A percentile compares a stretch with the other conserved stretches of the same genome.
These are phyloP conservation scores for Penicillium sp. DNA, from an alignment of 2,329 filamentous ascomycete genomes.

Conservation along the genomic window DNA sequence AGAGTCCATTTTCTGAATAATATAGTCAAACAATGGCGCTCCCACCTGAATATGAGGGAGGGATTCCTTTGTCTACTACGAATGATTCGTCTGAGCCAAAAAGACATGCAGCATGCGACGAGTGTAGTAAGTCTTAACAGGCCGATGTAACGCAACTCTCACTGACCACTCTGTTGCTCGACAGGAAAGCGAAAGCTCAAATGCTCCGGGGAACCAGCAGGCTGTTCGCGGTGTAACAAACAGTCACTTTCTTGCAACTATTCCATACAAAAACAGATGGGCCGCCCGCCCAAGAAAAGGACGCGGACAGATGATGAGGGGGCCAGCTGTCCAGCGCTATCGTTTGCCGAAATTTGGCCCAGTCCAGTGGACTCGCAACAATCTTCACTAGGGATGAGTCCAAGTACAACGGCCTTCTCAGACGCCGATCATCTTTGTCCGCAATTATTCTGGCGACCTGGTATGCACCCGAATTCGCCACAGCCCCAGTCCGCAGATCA, in stretches of 20 bases:
- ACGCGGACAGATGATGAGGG: conserved; percentile 32
- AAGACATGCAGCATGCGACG: conserved; percentile 50
- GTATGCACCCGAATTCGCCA: conserved; percentile 2
- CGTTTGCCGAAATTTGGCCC: conserved; percentile 24
- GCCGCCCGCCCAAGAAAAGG: conserved; percentile 47
- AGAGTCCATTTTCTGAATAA: not conserved
- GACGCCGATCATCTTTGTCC: conserved; percentile 33
- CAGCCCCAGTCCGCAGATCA: conserved; percentile 19
- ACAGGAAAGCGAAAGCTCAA: conserved; percentile 50
- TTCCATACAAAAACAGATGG: conserved; percentile 51
- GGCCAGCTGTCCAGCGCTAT: conserved; percentile 13
- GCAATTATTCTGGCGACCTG: conserved; percentile 19
- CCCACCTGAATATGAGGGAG: conserved; percentile 6
- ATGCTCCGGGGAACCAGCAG: conserved; percentile 48
- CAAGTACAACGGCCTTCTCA: conserved; percentile 16
- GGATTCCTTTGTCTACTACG: not conserved
- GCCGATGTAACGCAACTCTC: conserved; percentile 2
- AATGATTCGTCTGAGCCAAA: conserved; percentile 32
- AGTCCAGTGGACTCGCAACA: conserved; percentile 24
- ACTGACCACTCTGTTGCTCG: conserved; percentile 16
- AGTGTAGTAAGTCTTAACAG: conserved; percentile 45
- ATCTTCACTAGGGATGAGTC: conserved; percentile 14
- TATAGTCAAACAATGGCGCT: conserved; percentile 14
- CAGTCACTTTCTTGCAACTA: conserved; percentile 47
- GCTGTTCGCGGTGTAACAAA: conserved; percentile 46